A percentile compares a stretch with the other conserved stretches of the same genome.
Evolutionary conservation across 495 filamentous ascomycete species (phyloP).

Genomic region (Chaetomium cochliodes): DNA sequence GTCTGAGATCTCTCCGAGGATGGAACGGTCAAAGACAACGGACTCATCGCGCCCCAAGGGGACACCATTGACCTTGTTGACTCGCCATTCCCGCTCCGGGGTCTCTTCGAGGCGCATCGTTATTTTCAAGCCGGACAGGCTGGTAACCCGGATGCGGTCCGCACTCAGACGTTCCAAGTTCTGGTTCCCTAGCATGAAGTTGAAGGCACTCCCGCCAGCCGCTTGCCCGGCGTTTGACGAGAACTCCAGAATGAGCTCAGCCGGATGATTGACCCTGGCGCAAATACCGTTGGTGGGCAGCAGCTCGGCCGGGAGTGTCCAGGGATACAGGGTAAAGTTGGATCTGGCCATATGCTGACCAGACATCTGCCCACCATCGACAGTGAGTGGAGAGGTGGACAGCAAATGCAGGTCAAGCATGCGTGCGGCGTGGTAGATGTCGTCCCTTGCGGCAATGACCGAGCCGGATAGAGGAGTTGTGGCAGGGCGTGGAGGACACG

Average conservation of each 20-base stretch:
- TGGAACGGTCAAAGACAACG: conserved; percentile 74
- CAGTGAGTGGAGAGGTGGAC: conserved; percentile 37
- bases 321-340: conserved; percentile 79
- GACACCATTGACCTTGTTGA: conserved; percentile 76
- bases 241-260: conserved; percentile 79
- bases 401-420: conserved; percentile 78
- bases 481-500: conserved; percentile 61
- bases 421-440: conserved; percentile 88
- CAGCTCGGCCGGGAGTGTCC: conserved; percentile 76
- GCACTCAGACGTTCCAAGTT: conserved; percentile 47
- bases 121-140: conserved; percentile 73
- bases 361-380: conserved; percentile 22
- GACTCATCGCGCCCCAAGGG: conserved; percentile 86
- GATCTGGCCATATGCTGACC: conserved; percentile 49
- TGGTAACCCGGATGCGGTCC: conserved; percentile 77
- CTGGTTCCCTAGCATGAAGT: conserved; percentile 51
- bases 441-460: conserved; percentile 74
- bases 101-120: conserved; percentile 70
- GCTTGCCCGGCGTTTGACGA: conserved; percentile 61
- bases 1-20: conserved; percentile 73
- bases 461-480: conserved; percentile 67
- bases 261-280: conserved; percentile 46
- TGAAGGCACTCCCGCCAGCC: conserved; percentile 56
- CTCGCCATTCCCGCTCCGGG: conserved; percentile 54
- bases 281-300: conserved; percentile 74